Conservation (phyloP, 1,284 basidiomycete species). For the Gomphus bonarii region DNA sequence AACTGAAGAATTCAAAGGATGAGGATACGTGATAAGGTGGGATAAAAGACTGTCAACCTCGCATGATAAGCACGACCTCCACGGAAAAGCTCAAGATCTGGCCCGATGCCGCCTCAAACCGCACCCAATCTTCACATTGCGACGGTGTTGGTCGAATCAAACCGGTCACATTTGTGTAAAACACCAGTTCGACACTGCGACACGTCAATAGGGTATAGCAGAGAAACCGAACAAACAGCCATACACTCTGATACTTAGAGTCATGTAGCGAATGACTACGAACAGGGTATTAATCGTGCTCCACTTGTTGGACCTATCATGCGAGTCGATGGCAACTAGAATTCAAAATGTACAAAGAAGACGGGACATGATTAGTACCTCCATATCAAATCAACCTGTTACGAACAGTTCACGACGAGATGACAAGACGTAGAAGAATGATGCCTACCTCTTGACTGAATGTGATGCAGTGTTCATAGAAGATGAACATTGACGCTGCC, state of each 20-base stretch:
- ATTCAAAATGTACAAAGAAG: neutral
- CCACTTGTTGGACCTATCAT: neutral
- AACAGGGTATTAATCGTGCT: neutral
- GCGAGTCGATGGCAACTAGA: neutral
- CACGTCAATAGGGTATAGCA: neutral
- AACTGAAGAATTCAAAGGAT: neutral
- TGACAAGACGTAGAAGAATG: neutral
- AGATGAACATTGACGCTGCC: neutral
- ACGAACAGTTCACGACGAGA: neutral
- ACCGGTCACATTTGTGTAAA: conserved; percentile 7
- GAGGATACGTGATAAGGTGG: neutral
- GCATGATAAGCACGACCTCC: conserved; percentile 5
- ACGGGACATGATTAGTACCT: neutral
- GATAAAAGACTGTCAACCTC: neutral
- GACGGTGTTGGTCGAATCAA: neutral
- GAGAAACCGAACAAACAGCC: neutral
- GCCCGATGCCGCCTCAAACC: conserved; percentile 4
- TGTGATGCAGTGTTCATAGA: neutral
- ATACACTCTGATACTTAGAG: conserved; percentile 2
- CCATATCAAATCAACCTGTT: conserved; percentile 9
- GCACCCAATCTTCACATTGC: conserved; percentile 1
- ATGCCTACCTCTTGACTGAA: neutral
- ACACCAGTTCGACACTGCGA: conserved; percentile 3
- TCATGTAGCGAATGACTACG: conserved; percentile 3
- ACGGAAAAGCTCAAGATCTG: neutral